Base-by-base conservation (phyloP, 257 asterid genomes). In the Solanum rostratum region DNA sequence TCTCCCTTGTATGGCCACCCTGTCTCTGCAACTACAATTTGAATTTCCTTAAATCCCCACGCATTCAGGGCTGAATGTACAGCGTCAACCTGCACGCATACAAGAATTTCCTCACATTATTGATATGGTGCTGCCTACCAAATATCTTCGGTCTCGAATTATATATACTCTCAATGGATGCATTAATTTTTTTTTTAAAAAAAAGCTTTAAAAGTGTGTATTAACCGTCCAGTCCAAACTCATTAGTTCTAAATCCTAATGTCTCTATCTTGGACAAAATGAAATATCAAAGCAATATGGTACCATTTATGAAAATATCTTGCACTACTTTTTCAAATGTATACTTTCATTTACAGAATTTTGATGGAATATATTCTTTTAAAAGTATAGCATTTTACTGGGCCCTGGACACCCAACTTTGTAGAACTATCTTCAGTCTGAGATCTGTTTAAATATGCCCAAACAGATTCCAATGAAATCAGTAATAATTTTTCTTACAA, bases 1-100 rank as follows among this genome's bases (percentile, higher is more conserved):
- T 94, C 99, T 10, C 99, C 99, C 90, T 92, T 92, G 46, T 94
- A 95, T 88, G 99, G 97, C 99, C 99, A 97, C 55, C 99, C 99
- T 14, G 99, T 97, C 96, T 97, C 98, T 27, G 99, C 98, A 54
- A 97, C 96, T 68, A 92, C 99, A 84, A 97, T 93, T 90, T 97
- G 98, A 13, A 94, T 89, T 66, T 97, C 98, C 86, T 92, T 88
- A 71, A 91, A 95, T 85, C 98, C 99, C 85, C 88, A 83, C 2
- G 88, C 92, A 80, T 91, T 95, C 89, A 97, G 89, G 69, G 98
- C 99, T 43, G 99, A 94, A 90, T 89, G 87, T 70, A 95, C 91
- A 10, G 97, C 96, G 88, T 97, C 99, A 66, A 97, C 96, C 99
- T 96, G 84, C 81, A 79, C 16, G 73, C 71, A 65, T 20, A 8